Base-by-base conservation (phyloP, 352 stramenopile species). In the Phytophthora ramorum region DNA sequence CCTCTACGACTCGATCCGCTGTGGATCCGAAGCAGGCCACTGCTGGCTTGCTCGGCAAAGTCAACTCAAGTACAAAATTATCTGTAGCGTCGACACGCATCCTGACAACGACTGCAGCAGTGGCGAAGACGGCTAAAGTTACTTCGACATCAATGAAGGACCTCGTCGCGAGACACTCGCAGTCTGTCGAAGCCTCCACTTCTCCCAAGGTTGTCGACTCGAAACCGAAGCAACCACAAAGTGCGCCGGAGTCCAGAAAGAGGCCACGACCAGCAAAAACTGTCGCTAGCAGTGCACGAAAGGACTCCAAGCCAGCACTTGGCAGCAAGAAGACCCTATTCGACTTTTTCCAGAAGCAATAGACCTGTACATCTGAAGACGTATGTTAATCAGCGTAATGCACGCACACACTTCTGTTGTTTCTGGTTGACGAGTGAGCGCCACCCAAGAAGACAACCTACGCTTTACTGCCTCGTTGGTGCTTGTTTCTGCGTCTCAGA, bases 331-430 rank as follows among this genome's bases (percentile, higher is more conserved):
- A 71, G 13, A 86, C 78, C 2, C 41, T 89, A 24, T 58, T 89
- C 12, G 56, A 81, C n/a, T 86, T 87, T 30, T 87, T 87, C 54
- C 59, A 73, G 45, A 77, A 76, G 28, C 45, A 48, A 43, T 60
- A 48, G 19, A 34, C 9, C 45, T 58, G 51, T 48, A 61, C 53
- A 54, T 57, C 35, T 57, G 43, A 69, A 43, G 30, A 63, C 17
- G 58, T 17, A 52, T 50, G 30, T 37, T 52, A 30, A 68, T 24
- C 16, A 56, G 50, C 26, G 30, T 46, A 49, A 62, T 45, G 28
- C 19, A 52, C 24, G 2, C 48, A 51, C 38, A 68, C 34, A 20
- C n/a, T 65, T 65, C n/a, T 73, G 50, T 38, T 63, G 54, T 60
- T 19, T 66, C 44, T 16, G 22, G 38, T 53, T 60, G 43, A 44